Conservation (phyloP, 768 basidiomycete species). For the Tylopilus balloui region DNA sequence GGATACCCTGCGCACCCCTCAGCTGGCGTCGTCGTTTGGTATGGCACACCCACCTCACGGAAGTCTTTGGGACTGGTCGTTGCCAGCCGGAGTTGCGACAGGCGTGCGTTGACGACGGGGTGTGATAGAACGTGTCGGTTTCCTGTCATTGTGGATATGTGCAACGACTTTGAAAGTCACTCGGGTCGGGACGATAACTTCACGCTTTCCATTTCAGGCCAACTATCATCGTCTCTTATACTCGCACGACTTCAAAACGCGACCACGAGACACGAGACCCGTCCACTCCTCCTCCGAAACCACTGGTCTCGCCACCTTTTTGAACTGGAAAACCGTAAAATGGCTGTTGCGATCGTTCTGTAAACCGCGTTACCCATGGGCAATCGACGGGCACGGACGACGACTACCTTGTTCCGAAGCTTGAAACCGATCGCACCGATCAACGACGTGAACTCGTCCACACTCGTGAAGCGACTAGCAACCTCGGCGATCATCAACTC, state of each 20-base stretch:
- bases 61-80: conserved; percentile 69
- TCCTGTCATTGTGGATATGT: conserved; percentile 25
- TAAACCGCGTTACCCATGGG: not conserved
- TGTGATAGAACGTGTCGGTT: conserved; percentile 57
- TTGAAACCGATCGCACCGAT: conserved; percentile 70
- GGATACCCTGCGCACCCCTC: conserved; percentile 53
- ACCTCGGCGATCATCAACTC: conserved; percentile 88
- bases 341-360: conserved; percentile 83
- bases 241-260: conserved; percentile 81
- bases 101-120: conserved; percentile 67
- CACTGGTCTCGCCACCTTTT: conserved; percentile 47
- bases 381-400: not conserved
- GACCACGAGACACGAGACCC: conserved; percentile 46
- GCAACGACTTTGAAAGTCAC: not conserved
- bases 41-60: conserved; percentile 53
- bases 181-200: not conserved
- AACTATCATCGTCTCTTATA: conserved; percentile 71
- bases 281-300: conserved; percentile 60
- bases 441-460: conserved; percentile 62
- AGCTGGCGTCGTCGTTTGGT: not conserved
- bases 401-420: conserved; percentile 57
- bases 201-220: not conserved
- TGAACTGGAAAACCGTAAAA: conserved; percentile 81
- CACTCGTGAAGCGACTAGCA: conserved; percentile 70
- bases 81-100: conserved; percentile 64